These are phyloP conservation scores for Stephania japonica DNA, from an alignment of 164 flowering plant genomes.

Conservation along the genomic window DNA sequence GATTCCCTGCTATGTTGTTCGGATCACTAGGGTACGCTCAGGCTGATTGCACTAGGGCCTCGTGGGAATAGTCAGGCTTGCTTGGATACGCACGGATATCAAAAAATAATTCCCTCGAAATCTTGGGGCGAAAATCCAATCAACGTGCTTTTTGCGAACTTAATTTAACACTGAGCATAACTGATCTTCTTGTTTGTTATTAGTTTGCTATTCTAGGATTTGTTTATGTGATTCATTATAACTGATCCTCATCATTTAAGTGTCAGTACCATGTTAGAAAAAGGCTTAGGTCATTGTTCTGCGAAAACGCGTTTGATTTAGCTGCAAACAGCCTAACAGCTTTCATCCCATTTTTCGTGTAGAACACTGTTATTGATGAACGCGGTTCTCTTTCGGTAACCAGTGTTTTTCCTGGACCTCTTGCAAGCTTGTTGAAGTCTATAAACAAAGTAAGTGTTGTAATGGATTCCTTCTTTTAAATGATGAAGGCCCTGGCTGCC, in stretches of 20 bases:
- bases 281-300: neutral
- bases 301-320: neutral
- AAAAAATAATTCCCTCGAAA: neutral
- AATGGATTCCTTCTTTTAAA: neutral
- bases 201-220: neutral
- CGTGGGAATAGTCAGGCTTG: too few relatives aligned
- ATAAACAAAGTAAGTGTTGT: conserved; percentile 49
- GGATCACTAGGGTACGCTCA: too few relatives aligned
- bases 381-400: conserved; percentile 76
- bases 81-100: too few relatives aligned
- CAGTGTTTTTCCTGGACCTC: conserved; percentile 63
- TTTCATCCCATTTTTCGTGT: conserved; percentile 6
- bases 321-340: neutral
- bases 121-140: neutral
- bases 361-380: conserved; percentile 78
- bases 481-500: neutral
- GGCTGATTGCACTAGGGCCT: too few relatives aligned
- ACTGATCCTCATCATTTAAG: neutral
- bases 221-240: neutral
- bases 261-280: neutral
- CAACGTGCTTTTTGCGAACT: too few relatives aligned
- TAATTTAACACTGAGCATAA: neutral
- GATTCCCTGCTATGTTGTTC: too few relatives aligned
- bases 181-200: neutral
- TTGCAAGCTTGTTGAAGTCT: conserved; percentile 51